Evolutionary conservation across 2,329 filamentous ascomycete species (phyloP), one percentile per base, ranked within the genome.

Genomic region (Pseudohalonectria lignicola): DNA sequence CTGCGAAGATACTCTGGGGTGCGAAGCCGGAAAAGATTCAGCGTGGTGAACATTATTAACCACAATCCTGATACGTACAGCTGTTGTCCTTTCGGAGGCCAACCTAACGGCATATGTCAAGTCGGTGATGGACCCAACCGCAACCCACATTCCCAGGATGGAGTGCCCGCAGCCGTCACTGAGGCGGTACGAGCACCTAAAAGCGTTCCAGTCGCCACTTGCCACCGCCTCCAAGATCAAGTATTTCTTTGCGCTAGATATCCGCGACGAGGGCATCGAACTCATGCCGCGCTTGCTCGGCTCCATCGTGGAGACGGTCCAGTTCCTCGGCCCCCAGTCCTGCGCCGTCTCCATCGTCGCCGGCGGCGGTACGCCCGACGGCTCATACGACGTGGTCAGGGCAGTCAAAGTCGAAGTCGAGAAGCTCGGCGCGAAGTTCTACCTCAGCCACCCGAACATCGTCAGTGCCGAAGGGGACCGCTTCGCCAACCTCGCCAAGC

Each of bases 311-410:
- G 63, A 74, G 44, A 56, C 56, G 2, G 60, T 71, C 4, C 54
- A 49, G 1, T 72, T 69, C 45, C 59, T 77, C 0, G 71, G 72
- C 1, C 62, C 67, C 0, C 43, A 62, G 10, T 58, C 60, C 39
- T 76, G 70, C 45, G 67, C 63, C 0, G 52, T 77, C 1, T 74
- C 70, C 1, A 65, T 76, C 18, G 60, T 76, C 12, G 72, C 75
- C 43, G 71, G 72, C 10, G 72, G 76, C 43, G 71, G 72, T 10
- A 60, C 68, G 45, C 76, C 71, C 0, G 47, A 60, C 16, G 72
- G 77, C 41, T 71, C 73, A 0, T 60, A 49, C 25, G 67, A 73
- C 23, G 55, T 76, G 7, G 57, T 78, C 2, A 40, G 53, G 2
- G 53, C 56, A 0, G 48, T 77, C 6, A 50, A 49, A 2, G 47